These are phyloP conservation scores for Centrapalus pauciflorus DNA, from an alignment of 129 eudicot species.

Conservation along the genomic window DNA sequence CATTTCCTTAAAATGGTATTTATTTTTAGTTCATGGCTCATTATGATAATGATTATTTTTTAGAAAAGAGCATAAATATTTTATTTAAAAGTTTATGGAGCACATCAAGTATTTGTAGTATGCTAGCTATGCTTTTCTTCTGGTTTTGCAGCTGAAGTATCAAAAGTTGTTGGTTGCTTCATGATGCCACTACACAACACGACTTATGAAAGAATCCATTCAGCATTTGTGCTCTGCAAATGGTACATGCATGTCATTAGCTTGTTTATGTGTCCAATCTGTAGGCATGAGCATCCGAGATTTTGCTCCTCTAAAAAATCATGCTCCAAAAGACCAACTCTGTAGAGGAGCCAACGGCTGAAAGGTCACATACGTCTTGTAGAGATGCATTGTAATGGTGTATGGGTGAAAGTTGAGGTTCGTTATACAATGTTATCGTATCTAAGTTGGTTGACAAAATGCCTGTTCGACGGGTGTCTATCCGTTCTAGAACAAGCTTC, in stretches of 20 bases:
- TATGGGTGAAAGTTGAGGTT: background rate
- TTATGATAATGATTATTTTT: background rate
- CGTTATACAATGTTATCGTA: background rate
- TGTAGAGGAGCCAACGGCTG: background rate
- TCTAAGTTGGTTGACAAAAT: background rate
- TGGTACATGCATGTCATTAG: conserved; percentile 13
- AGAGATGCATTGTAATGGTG: conserved; percentile 54
- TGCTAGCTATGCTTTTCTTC: conserved; percentile 45
- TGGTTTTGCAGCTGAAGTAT: conserved; percentile 43
- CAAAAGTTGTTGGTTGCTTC: conserved; percentile 38
- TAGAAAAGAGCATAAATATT: too few relatives aligned
- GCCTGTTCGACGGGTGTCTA: conserved; percentile 14
- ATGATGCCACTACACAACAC: conserved; percentile 9
- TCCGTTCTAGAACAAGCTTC: conserved; percentile 39
- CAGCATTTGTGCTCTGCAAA: too few relatives aligned
- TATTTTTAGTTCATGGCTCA: background rate
- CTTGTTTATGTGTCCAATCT: background rate
- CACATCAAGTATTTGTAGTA: background rate
- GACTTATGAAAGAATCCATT: too few relatives aligned
- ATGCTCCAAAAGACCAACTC: background rate
- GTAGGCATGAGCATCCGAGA: background rate
- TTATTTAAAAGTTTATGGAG: background rate
- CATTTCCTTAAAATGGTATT: too few relatives aligned
- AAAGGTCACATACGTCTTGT: conserved; percentile 18
- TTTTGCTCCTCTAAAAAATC: background rate